A percentile compares a stretch with the other conserved stretches of the same genome.
phyloP scores from a whole-genome alignment of 192 early-diverging fungal genomes.

The Coemansia sp. region DNA sequence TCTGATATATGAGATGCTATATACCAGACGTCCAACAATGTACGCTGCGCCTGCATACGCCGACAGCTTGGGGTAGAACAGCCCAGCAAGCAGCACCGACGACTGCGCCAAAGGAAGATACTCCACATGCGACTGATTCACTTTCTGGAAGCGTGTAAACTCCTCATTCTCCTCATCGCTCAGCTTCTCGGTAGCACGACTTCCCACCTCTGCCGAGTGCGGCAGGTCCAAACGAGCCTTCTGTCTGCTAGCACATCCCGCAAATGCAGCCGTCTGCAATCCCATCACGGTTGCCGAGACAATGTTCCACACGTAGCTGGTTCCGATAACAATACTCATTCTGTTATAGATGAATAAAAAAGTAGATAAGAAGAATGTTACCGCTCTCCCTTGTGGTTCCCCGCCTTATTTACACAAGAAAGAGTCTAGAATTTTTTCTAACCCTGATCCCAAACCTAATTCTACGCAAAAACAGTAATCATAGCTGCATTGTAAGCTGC shows the following conservation, averaged over 20 bases:
- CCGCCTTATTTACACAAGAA: background rate
- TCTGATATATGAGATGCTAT: slow-evolving; percentile 45
- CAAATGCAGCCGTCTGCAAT: slow-evolving; percentile 40
- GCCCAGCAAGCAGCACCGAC: slow-evolving; percentile 40
- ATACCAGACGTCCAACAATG: slow-evolving; percentile 50
- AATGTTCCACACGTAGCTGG: slow-evolving; percentile 54
- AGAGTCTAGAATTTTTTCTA: background rate
- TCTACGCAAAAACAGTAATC: slow-evolving; percentile 25
- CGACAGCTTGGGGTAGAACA: slow-evolving; percentile 53
- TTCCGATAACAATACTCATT: slow-evolving; percentile 52
- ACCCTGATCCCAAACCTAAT: background rate
- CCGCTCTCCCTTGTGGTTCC: background rate
- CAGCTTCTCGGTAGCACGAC: slow-evolving; percentile 47
- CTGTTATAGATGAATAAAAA: background rate
- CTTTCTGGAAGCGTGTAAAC: slow-evolving; percentile 50
- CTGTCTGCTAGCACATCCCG: slow-evolving; percentile 39
- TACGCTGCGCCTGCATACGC: slow-evolving; percentile 44
- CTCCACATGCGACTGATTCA: slow-evolving; percentile 50
- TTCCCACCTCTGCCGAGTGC: slow-evolving; percentile 38
- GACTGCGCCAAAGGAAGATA: slow-evolving; percentile 46
- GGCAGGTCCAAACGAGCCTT: slow-evolving; percentile 34
- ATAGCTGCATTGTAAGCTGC: slow-evolving; percentile 26
- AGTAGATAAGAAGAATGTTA: background rate
- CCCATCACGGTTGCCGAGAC: slow-evolving; percentile 49
- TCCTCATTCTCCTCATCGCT: slow-evolving; percentile 47